phyloP scores from a whole-genome alignment of 495 filamentous ascomycete genomes.

The Jackrogersella multiformis region DNA sequence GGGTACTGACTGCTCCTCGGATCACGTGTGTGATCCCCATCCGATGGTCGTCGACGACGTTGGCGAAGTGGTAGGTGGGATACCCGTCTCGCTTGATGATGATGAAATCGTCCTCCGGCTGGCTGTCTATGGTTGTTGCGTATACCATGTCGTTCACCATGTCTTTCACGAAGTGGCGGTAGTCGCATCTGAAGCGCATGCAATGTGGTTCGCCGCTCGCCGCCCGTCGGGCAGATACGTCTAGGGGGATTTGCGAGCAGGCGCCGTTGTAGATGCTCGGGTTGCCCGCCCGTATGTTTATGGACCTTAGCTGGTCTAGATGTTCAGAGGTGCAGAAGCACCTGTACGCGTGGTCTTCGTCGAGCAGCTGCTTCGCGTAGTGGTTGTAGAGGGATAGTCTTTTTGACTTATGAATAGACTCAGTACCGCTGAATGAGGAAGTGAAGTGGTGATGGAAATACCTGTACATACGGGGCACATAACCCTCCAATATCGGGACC shows the following conservation, averaged over 20 bases:
- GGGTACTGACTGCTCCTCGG: constrained; percentile 78
- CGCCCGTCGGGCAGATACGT: constrained; percentile 74
- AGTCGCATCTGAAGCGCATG: constrained; percentile 73
- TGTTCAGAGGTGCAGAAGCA: constrained; percentile 88
- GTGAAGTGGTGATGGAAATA: constrained; percentile 46
- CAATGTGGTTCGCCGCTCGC: constrained; percentile 75
- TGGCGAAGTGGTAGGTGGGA: constrained; percentile 96
- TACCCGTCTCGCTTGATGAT: constrained; percentile 89
- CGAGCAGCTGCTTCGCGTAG: constrained; percentile 75
- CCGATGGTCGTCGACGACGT: constrained; percentile 92
- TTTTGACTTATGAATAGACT: constrained; percentile 70
- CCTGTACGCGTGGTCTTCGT: constrained; percentile 80
- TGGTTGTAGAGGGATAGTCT: constrained; percentile 75
- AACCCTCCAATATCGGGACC: constrained; percentile 82
- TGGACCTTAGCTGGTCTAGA: constrained; percentile 68
- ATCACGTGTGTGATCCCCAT: constrained; percentile 98
- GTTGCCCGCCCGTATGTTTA: constrained; percentile 66
- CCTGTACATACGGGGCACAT: constrained; percentile 87
- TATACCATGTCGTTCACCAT: constrained; percentile 80
- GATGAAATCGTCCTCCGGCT: constrained; percentile 67
- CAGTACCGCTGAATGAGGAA: constrained; percentile 9
- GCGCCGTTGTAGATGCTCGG: constrained; percentile 79
- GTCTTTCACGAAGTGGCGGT: constrained; percentile 70
- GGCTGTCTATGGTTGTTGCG: constrained; percentile 62
- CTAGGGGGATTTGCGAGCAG: constrained; percentile 71